phyloP scores from a whole-genome alignment of 106 monocot species.

The Dendrobium officinale region DNA sequence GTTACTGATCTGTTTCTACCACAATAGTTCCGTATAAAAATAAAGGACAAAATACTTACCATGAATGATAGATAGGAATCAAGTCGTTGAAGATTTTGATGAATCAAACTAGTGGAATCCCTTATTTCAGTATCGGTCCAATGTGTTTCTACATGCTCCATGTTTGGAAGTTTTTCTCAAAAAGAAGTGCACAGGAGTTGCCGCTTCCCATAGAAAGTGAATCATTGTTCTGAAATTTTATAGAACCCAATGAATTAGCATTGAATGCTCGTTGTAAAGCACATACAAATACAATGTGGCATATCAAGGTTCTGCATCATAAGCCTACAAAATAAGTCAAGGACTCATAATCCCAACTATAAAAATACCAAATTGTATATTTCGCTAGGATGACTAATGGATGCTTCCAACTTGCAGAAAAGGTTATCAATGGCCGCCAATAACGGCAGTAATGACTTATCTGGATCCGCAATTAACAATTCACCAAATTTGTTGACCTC shows the following conservation, averaged over 20 bases:
- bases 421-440: conserved; percentile 39
- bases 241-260: conserved; percentile 3
- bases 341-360: background rate
- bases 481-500: conserved; percentile 57
- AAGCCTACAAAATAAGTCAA: background rate
- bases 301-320: background rate
- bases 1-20: background rate
- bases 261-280: background rate
- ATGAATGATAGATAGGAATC: conserved; percentile 62
- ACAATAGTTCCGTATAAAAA: background rate
- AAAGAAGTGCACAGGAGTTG: conserved; percentile 44
- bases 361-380: conserved; percentile 44
- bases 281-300: background rate
- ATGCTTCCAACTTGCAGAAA: conserved; percentile 63
- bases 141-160: conserved; percentile 39
- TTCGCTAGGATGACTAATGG: conserved; percentile 47
- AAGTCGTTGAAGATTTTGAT: conserved; percentile 68
- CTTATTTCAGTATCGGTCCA: conserved; percentile 57
- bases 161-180: conserved; percentile 55
- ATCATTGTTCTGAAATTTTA: conserved; percentile 31
- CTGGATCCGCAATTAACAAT: conserved; percentile 32
- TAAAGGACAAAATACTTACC: conserved; percentile 34
- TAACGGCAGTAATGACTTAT: conserved; percentile 44
- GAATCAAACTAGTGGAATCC: conserved; percentile 61
- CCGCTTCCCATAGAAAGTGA: conserved; percentile 20